phyloP scores from a whole-genome alignment of 768 basidiomycete genomes.

The Kwoniella pini region DNA sequence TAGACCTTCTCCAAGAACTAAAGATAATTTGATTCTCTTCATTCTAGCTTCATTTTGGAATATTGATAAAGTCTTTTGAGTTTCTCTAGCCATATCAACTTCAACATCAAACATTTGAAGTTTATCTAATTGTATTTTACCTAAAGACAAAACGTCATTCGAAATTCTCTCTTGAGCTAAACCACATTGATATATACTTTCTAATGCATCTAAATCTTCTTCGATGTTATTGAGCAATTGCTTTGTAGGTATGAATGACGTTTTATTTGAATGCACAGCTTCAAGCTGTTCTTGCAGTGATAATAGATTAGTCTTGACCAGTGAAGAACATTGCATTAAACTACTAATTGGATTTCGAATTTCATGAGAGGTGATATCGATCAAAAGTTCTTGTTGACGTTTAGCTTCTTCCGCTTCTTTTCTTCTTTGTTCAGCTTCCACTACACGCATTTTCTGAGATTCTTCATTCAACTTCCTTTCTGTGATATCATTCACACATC shows the following conservation, averaged over 20 bases:
- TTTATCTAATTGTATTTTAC: conserved; percentile 55
- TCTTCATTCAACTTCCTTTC: conserved; percentile 52
- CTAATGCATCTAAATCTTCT: conserved; percentile 53
- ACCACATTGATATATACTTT: conserved; percentile 56
- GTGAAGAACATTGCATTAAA: conserved; percentile 51
- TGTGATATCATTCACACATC: conserved; percentile 45
- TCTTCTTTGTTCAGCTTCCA: conserved; percentile 48
- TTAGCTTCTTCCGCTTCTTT: conserved; percentile 53
- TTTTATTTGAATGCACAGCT: conserved; percentile 13
- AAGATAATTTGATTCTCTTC: conserved; percentile 53
- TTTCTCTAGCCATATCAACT: conserved; percentile 45
- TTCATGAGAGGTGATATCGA: conserved; percentile 56
- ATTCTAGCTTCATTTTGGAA: conserved; percentile 56
- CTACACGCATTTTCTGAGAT: conserved; percentile 38
- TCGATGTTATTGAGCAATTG: conserved; percentile 47
- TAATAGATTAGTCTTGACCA: conserved; percentile 52
- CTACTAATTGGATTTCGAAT: conserved; percentile 49
- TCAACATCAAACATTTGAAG: conserved; percentile 52
- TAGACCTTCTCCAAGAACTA: conserved; percentile 53
- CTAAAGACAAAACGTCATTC: conserved; percentile 57
- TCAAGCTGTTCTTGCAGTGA: conserved; percentile 47
- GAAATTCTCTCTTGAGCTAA: conserved; percentile 56
- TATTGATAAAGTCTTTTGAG: conserved; percentile 54
- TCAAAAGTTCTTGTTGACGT: conserved; percentile 56
- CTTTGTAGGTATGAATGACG: conserved; percentile 28